These are phyloP conservation scores for Arthroderma sp. DNA, from an alignment of 2,329 filamentous ascomycete species.

Conservation along the genomic window DNA sequence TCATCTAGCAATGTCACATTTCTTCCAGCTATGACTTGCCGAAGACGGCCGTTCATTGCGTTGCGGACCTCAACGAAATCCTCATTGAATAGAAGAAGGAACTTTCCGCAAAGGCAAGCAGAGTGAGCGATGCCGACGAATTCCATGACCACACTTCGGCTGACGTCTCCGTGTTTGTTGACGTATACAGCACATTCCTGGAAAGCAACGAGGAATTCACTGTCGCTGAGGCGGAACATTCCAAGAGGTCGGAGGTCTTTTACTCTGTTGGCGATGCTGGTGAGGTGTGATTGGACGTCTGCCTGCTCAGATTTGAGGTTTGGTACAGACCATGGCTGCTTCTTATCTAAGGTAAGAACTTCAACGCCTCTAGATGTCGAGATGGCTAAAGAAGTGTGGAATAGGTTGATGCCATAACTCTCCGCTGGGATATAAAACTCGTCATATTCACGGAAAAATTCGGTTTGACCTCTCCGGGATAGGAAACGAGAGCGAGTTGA, in stretches of 20 bases:
- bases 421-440: conserved; percentile 97
- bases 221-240: conserved; percentile 90
- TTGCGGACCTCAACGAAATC: conserved; percentile 97
- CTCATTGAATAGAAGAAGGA: conserved; percentile 83
- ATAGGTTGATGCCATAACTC: conserved; percentile 89
- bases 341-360: conserved; percentile 93
- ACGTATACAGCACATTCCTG: conserved; percentile 95
- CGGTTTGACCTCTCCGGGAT: conserved; percentile 58
- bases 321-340: conserved; percentile 85
- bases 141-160: conserved; percentile 89
- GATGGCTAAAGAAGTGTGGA: conserved; percentile 87
- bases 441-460: conserved; percentile 96
- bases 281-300: conserved; percentile 48
- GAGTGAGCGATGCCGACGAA: conserved; percentile 88
- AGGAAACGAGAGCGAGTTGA: conserved; percentile 66
- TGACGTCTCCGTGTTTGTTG: conserved; percentile 95
- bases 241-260: conserved; percentile 73
- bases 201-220: conserved; percentile 86
- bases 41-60: conserved; percentile 81
- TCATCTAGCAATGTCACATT: conserved; percentile 88
- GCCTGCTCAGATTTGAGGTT: conserved; percentile 58
- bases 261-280: conserved; percentile 74
- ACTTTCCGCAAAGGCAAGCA: conserved; percentile 82
- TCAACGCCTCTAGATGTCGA: conserved; percentile 87
- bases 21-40: conserved; percentile 85